Conservation (phyloP, 371 early-diverging fungal genomes). For the Mucor saturninus region DNA sequence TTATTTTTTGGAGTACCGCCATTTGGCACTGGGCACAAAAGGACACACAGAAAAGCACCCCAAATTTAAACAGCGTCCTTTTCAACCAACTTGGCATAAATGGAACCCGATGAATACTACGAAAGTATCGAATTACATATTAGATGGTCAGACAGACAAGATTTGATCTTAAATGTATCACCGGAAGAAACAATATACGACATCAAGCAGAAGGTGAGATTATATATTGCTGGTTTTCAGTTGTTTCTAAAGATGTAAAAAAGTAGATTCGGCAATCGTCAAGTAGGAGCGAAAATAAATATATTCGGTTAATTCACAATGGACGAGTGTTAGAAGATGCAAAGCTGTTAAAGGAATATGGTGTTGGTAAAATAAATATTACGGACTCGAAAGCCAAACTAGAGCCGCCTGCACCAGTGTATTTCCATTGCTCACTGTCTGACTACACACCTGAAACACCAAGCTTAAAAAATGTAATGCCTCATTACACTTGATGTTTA, state of each 20-base stretch:
- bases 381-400: constrained; percentile 37
- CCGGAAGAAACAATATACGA: constrained; percentile 45
- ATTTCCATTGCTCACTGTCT: constrained; percentile 54
- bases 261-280: constrained; percentile 30
- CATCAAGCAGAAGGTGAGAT: constrained; percentile 57
- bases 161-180: constrained; percentile 39
- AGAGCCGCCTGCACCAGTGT: constrained; percentile 41
- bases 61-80: no score
- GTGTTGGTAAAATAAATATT: constrained; percentile 38
- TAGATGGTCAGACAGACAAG: constrained; percentile 51
- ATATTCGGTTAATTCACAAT: constrained; percentile 61
- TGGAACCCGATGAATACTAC: constrained; percentile 35
- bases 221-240: background rate
- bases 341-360: constrained; percentile 33
- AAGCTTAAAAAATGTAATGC: constrained; percentile 30
- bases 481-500: background rate
- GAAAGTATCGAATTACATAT: constrained; percentile 48
- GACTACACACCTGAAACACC: constrained; percentile 41
- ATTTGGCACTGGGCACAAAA: no score
- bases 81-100: constrained; percentile 6
- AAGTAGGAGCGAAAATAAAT: constrained; percentile 37
- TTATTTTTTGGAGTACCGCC: no score
- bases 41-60: no score
- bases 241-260: background rate
- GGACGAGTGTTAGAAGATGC: constrained; percentile 55